Base-by-base conservation (phyloP, 2,329 filamentous ascomycete genomes). In the Fonsecaea nubica region DNA sequence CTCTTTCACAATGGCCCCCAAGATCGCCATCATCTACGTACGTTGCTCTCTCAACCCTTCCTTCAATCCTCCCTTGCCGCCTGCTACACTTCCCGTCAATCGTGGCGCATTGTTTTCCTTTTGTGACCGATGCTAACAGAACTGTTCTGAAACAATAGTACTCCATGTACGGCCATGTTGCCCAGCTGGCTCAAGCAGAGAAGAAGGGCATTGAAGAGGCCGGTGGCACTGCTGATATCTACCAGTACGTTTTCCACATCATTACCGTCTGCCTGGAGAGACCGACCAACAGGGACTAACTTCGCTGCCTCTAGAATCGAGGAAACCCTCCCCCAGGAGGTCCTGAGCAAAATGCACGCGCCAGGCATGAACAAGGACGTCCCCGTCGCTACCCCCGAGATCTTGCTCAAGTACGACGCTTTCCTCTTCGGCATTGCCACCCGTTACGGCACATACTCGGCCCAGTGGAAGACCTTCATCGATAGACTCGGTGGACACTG, bases 391-490 rank as follows among this genome's bases (percentile, higher is more conserved):
- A 82, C 85, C 74, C 84, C 86, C 58, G 78, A 85, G 12, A 82
- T 79, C 36, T 89, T 97, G 52, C 87, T 89, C 76, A 71, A 83
- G 61, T 98, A 96, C 83, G 93, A 98, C 76, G 95, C 84, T 72
- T 89, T 97, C 84, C 89, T 99, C 71, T 86, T 98, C 75, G 95
- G 95, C 72, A 95, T 98, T 79, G 95, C 95, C 67, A 99, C 95
- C 59, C 88, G 95, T 73, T 99, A 92, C 83, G 95, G 95, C 75
- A 98, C 96, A 88, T 97, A 97, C 86, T 93, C 94, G 57, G 92
- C 90, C 18, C 95, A 99, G 83, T 97, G 91, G 91, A 97, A 95
- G 85, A 80, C 79, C 62, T 83, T 83, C 78, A 96, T 93, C 91
- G 95, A 99, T 84, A 86, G 87, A 81, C 93, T 92, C 30, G 94